Evolutionary conservation across 768 basidiomycete genomes (phyloP).

Genomic region (Tricholoma saponaceum): DNA sequence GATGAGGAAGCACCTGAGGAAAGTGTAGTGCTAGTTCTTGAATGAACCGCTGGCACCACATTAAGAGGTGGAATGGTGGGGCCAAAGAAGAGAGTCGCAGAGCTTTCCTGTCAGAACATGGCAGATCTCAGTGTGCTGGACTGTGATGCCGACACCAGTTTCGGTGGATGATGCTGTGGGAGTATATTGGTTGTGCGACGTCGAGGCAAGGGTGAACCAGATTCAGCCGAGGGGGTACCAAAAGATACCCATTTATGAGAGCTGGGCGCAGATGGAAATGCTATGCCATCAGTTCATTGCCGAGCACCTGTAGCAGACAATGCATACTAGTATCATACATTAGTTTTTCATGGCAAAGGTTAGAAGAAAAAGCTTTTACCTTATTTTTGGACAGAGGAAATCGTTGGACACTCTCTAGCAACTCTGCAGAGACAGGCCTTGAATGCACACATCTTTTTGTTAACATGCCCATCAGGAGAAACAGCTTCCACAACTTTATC

Average conservation of each 20-base stretch:
- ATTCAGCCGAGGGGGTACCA: slow-evolving; percentile 42
- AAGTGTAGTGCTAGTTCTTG: slow-evolving; percentile 27
- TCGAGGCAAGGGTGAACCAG: slow-evolving; percentile 50
- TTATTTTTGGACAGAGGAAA: slow-evolving; percentile 40
- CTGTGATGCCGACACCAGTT: slow-evolving; percentile 7
- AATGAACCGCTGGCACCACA: slow-evolving; percentile 20
- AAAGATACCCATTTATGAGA: slow-evolving; percentile 34
- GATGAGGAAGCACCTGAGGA: slow-evolving; percentile 17
- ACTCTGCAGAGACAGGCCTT: slow-evolving; percentile 64
- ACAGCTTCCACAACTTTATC: slow-evolving; percentile 64
- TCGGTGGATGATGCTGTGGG: slow-evolving; percentile 21
- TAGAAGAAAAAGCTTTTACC: slow-evolving; percentile 21
- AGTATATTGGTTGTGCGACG: slow-evolving; percentile 43
- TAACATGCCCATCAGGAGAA: slow-evolving; percentile 74
- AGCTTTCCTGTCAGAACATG: slow-evolving; percentile 45
- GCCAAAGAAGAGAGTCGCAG: slow-evolving; percentile 70
- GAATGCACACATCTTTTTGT: slow-evolving; percentile 72
- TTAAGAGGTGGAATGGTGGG: slow-evolving; percentile 39
- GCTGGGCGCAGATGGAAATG: slow-evolving; percentile 38
- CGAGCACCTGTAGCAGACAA: slow-evolving; percentile 1
- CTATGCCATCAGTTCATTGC: slow-evolving; percentile 15
- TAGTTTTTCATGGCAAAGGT: slow-evolving; percentile 1
- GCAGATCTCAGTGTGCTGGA: slow-evolving; percentile 28
- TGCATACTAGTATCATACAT: not conserved
- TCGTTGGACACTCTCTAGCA: slow-evolving; percentile 47